Evolutionary conservation across 768 basidiomycete genomes (phyloP), one percentile per base, ranked within the genome.

Genomic region (Xerocomus spinulosus): DNA sequence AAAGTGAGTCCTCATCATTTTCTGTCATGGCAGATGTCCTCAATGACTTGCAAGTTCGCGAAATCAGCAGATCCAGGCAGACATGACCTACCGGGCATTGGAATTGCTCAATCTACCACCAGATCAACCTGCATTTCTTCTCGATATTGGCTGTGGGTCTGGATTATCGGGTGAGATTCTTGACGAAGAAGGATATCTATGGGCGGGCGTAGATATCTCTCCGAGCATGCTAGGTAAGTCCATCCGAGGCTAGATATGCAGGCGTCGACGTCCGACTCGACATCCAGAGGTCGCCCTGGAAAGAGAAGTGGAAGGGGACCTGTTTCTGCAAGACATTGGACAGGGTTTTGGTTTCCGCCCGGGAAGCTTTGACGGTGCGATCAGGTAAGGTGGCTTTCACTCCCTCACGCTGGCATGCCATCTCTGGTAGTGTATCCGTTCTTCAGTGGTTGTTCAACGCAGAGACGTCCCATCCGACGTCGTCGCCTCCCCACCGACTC

Each of bases 381-480:
- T 99, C 61, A 95, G 93, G 93, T 87, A 30, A 28, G 73, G 33
- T 32, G 30, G 28, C 14, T 56, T 23, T 28, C 9, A 32, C 28
- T 26, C 20, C 20, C 14, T 8, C 30, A 32, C 23, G 29, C 30
- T 21, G 46, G 37, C 26, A 29, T 41, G 41, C 26, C 33, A 35
- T 30, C 17, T 37, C 28, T n/a, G 15, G 28, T 60, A 98, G 95
- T 62, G 88, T 99, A 59, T 99, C 96, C 21, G 95, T 97, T n/a
- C 73, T 99, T 5, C 96, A 99, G 71, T 99, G 96, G 96, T 76
- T 99, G 3, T 77, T 97, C 49, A 99, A 97, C 66, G 94, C 95
- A 21, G 96, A 98, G 66, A 88, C 92, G 24, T 85, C 92, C 5
- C 85, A 84, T 62, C 87, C 80, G 48, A 92, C 84, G 39, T 94